Percentiles rank a stretch among this genome's conserved stretches.
These are phyloP conservation scores for Coniochaeta sp. DNA, from an alignment of 2,329 filamentous ascomycete genomes.

Conservation along the genomic window DNA sequence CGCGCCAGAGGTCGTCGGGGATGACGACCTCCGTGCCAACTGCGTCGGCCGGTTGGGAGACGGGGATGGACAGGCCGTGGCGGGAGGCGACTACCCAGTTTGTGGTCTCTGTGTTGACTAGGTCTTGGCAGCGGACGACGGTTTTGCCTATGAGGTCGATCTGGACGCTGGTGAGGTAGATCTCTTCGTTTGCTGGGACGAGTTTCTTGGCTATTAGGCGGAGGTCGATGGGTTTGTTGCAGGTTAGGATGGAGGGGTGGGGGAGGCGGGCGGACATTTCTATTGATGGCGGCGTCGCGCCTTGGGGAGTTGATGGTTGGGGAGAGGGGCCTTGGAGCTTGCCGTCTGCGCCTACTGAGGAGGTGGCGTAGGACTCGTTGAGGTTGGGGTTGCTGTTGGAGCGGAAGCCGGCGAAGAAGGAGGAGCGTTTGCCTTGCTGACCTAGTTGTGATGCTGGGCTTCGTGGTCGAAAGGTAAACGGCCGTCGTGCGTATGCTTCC, in stretches of 20 bases:
- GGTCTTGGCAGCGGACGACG: constrained; percentile 68
- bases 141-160: constrained; percentile 78
- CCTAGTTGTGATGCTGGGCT: constrained; percentile 12
- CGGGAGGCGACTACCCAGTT: constrained; percentile 71
- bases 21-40: constrained; percentile 63
- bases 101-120: constrained; percentile 61
- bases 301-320: constrained; percentile 6
- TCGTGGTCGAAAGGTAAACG: constrained; percentile 48
- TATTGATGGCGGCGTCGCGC: constrained; percentile 56
- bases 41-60: constrained; percentile 53
- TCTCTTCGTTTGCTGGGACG: constrained; percentile 57
- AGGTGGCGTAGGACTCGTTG: neutral
- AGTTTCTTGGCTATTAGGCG: constrained; percentile 74
- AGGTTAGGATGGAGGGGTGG: constrained; percentile 80
- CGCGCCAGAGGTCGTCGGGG: constrained; percentile 66
- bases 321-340: constrained; percentile 15
- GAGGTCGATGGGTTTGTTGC: constrained; percentile 78
- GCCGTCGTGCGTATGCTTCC: constrained; percentile 78
- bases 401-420: constrained; percentile 15
- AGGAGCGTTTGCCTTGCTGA: constrained; percentile 37
- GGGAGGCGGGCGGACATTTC: constrained; percentile 76
- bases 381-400: constrained; percentile 2
- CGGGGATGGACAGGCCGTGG: constrained; percentile 62
- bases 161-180: constrained; percentile 73
- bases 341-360: constrained; percentile 6